These are phyloP conservation scores for Ceratocystis ficicola DNA, from an alignment of 2,329 filamentous ascomycete species.

Conservation along the genomic window DNA sequence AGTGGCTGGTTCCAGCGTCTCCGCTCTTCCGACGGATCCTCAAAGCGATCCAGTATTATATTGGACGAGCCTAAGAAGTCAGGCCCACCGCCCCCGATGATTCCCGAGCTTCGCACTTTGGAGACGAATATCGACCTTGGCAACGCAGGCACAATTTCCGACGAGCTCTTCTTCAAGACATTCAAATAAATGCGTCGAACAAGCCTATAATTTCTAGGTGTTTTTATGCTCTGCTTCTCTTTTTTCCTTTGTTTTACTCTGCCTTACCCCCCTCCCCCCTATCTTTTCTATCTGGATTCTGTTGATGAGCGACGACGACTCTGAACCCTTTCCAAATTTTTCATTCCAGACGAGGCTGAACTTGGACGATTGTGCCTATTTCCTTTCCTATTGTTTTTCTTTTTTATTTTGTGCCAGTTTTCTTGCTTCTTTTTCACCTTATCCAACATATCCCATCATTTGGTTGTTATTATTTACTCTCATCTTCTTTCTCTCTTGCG, in stretches of 20 bases:
- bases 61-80: constrained; percentile 31
- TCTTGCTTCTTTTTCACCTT: neutral
- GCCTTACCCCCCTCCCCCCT: neutral
- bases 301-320: constrained; percentile 21
- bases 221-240: constrained; percentile 4
- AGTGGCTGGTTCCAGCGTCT: constrained; percentile 50
- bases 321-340: constrained; percentile 21
- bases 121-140: constrained; percentile 38
- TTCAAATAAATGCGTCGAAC: constrained; percentile 37
- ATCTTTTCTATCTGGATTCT: constrained; percentile 13
- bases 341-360: constrained; percentile 18
- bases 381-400: constrained; percentile 14
- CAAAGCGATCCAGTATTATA: constrained; percentile 35
- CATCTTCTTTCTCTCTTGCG: constrained; percentile 6
- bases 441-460: constrained; percentile 9
- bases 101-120: constrained; percentile 44
- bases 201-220: neutral
- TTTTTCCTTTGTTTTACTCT: constrained; percentile 10
- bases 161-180: constrained; percentile 46
- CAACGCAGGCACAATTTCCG: constrained; percentile 35
- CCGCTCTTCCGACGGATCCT: constrained; percentile 30
- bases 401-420: constrained; percentile 14
- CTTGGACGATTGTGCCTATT: constrained; percentile 13
- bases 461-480: constrained; percentile 8
- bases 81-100: constrained; percentile 48